Percentiles rank a stretch among this genome's conserved stretches.
Conservation (phyloP, 2,329 filamentous ascomycete species). For the Fusarium sp. region DNA sequence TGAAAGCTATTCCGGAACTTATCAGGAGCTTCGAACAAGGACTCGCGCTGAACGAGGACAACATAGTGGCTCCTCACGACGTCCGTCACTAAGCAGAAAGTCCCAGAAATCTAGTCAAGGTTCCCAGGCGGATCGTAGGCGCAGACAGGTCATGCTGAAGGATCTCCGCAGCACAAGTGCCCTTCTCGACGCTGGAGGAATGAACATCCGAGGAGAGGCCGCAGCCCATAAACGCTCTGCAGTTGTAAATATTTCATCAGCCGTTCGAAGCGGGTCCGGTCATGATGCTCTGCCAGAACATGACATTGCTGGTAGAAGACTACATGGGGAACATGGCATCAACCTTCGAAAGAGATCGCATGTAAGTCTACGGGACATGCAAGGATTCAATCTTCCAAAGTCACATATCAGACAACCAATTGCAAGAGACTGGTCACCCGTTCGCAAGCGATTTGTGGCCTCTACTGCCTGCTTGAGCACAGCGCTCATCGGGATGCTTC, state of each 20-base stretch:
- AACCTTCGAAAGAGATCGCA: conserved; percentile 65
- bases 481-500: conserved; percentile 75
- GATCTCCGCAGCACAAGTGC: conserved; percentile 3
- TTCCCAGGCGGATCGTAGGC: not conserved
- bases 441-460: conserved; percentile 77
- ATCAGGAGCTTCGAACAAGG: conserved; percentile 15
- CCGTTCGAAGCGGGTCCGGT: conserved; percentile 30
- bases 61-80: not conserved
- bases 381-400: conserved; percentile 64
- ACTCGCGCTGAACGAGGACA: not conserved
- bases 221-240: conserved; percentile 2
- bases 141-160: not conserved
- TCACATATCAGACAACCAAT: conserved; percentile 73
- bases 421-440: conserved; percentile 77
- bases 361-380: conserved; percentile 63
- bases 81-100: conserved; percentile 19
- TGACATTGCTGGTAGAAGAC: conserved; percentile 42
- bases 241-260: conserved; percentile 6
- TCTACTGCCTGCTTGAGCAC: conserved; percentile 79
- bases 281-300: conserved; percentile 45
- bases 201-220: not conserved
- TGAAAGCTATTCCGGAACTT: conserved; percentile 45
- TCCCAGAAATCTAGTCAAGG: conserved; percentile 29
- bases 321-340: conserved; percentile 52
- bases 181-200: not conserved